Evolutionary conservation across 164 flowering plant genomes (phyloP).

Genomic region (Vitis cinerea): DNA sequence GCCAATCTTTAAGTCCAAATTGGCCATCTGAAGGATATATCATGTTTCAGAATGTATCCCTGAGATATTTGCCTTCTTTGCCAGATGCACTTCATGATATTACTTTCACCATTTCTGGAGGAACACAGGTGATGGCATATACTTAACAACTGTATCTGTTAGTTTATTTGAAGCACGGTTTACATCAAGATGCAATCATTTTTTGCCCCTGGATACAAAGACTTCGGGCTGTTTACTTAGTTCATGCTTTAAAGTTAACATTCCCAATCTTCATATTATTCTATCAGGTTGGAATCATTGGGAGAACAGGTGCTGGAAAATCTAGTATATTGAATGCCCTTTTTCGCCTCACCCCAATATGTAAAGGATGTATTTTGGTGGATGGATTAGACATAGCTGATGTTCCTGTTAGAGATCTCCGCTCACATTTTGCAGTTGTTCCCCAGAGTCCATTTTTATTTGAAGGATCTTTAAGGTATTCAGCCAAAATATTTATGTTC

Average conservation of each 20-base stretch:
- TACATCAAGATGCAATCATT: not conserved
- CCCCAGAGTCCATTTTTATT: conserved; percentile 96
- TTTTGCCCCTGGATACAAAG: not conserved
- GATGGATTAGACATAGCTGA: conserved; percentile 60
- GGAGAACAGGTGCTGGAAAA: conserved; percentile 99
- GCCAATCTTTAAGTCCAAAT: conserved; percentile 29
- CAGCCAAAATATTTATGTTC: not conserved
- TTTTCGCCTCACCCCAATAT: conserved; percentile 79
- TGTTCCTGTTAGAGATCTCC: conserved; percentile 70
- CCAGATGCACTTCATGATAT: conserved; percentile 69
- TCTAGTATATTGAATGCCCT: conserved; percentile 88
- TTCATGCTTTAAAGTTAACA: not conserved
- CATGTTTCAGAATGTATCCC: conserved; percentile 73
- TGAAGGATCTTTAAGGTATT: conserved; percentile 80
- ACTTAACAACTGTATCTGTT: not conserved
- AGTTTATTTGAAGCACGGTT: not conserved
- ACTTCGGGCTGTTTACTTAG: not conserved
- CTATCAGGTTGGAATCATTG: conserved; percentile 88
- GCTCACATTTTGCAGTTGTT: conserved; percentile 75
- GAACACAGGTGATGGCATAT: conserved; percentile 54
- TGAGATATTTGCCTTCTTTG: conserved; percentile 74
- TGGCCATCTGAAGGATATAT: conserved; percentile 81
- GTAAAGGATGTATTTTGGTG: conserved; percentile 64
- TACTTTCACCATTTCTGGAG: conserved; percentile 64
- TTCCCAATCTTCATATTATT: not conserved